phyloP scores from a whole-genome alignment of 2,329 filamentous ascomycete species.

The Biscogniauxia sp. region DNA sequence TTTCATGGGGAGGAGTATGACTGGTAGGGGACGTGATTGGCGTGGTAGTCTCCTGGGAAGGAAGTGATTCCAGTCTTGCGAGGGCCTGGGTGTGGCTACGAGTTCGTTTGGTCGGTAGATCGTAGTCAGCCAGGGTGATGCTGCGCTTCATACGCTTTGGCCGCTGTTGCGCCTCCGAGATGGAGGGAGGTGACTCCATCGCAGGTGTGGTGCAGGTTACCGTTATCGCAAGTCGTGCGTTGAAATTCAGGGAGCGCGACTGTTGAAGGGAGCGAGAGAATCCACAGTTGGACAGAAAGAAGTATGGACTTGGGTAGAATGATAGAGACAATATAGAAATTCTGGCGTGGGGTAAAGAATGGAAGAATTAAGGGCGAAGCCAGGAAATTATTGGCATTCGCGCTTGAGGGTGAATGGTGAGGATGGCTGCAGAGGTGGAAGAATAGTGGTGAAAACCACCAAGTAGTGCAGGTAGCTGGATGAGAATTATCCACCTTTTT shows the following conservation, averaged over 20 bases:
- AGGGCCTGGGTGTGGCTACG: slow-evolving; percentile 7
- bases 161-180: no score
- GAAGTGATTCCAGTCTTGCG: neutral
- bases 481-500: neutral
- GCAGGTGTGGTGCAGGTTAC: neutral
- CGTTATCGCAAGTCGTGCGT: neutral
- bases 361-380: neutral
- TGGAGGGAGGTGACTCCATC: neutral
- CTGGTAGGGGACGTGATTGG: neutral
- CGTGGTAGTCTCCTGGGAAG: neutral
- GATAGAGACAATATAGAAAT: no score
- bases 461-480: neutral
- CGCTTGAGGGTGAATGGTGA: neutral
- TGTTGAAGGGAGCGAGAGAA: neutral
- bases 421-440: neutral
- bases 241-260: neutral
- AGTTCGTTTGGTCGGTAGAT: slow-evolving; percentile 3
- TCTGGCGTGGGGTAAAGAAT: neutral
- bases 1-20: neutral
- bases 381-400: neutral
- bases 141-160: slow-evolving; percentile 1
- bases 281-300: neutral
- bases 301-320: neutral
- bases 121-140: slow-evolving; percentile 5
- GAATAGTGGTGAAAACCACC: neutral